Percentiles rank a stretch among this genome's conserved stretches.
Evolutionary conservation across 75 land plant species (phyloP).

Genomic region (Chamaecyparis obtusa): DNA sequence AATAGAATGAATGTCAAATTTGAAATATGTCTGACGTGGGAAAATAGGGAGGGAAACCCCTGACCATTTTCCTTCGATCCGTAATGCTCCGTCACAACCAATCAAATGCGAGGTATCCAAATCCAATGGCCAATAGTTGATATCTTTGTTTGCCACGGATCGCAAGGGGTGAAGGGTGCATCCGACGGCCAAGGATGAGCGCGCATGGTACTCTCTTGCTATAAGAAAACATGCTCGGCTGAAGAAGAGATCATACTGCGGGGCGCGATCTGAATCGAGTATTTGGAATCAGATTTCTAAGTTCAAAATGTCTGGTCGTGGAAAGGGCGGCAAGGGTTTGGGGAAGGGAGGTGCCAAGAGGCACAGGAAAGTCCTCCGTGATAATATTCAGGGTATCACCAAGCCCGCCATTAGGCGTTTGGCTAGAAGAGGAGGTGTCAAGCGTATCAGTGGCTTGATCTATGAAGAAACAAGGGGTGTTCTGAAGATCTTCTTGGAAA

Average conservation of each 20-base stretch:
- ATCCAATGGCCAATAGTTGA: background rate
- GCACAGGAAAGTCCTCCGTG: slow-evolving; percentile 19
- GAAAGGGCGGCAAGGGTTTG: slow-evolving; percentile 41
- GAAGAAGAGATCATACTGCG: too few relatives aligned
- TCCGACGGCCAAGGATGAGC: background rate
- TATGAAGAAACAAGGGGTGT: slow-evolving; percentile 18
- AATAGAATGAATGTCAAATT: too few relatives aligned
- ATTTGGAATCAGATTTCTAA: too few relatives aligned
- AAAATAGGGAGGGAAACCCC: too few relatives aligned
- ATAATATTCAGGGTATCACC: background rate
- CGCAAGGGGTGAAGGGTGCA: background rate
- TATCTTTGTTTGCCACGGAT: background rate
- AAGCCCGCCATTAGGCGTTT: slow-evolving; percentile 12
- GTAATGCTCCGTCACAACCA: background rate
- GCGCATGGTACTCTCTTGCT: background rate
- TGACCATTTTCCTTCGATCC: background rate
- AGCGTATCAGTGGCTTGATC: slow-evolving; percentile 15
- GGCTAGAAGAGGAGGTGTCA: slow-evolving; percentile 12
- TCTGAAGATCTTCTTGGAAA: slow-evolving; percentile 17
- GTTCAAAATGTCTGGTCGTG: slow-evolving; percentile 27
- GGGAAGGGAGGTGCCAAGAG: slow-evolving; percentile 36
- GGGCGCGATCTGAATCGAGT: too few relatives aligned
- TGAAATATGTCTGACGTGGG: too few relatives aligned
- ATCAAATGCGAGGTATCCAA: background rate
- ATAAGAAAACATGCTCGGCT: background rate